Base-by-base conservation (phyloP, 1,139 yeast genomes). In the Debaryomyces nepalensis region DNA sequence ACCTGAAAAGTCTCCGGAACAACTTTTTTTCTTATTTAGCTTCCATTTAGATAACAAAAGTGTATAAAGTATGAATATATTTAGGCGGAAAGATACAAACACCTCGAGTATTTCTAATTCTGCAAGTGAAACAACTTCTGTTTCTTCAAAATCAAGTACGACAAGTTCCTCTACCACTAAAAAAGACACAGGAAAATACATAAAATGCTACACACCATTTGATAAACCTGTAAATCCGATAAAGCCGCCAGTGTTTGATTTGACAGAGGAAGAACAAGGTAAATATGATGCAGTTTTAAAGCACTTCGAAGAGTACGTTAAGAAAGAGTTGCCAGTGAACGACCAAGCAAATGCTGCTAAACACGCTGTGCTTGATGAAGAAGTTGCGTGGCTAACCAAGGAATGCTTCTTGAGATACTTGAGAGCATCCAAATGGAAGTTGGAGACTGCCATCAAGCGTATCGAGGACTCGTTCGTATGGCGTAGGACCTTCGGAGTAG, bases 401-500 rank as follows among this genome's bases (percentile, higher is more conserved):
- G 98, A 93, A 60, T 93, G 98, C 58, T 74, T 93, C 43, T 66
- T 89, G 55, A 75, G 99, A 56, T 93, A 91, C 57, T 69, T 91
- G 43, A 75, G 97, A 39, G 99, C 98, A 9, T 84, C 96, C 37
- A 91, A 89, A 61, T 93, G 98, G 97, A 77, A 80, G 33, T 72
- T 75, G 0, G 73, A 77, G 20, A 86, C 82, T 15, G 86, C 95
- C 20, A 84, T 82, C 39, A 79, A 78, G 49, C 77, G 99, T 53
- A 70, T 93, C 7, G 84, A 82, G 52, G 80, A 79, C 18, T 85
- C 97, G 0, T 52, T 93, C 11, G 79, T 87, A 3, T 93, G 98
- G 98, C 80, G 98, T 68, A 80, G 97, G 52, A 88, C 88, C 41
- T 91, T 89, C 61, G 98, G 97, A 8, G 84, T 90, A 21, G 79